These are phyloP conservation scores for Hypericum perforatum DNA, from an alignment of 345 rosid species.

Conservation along the genomic window DNA sequence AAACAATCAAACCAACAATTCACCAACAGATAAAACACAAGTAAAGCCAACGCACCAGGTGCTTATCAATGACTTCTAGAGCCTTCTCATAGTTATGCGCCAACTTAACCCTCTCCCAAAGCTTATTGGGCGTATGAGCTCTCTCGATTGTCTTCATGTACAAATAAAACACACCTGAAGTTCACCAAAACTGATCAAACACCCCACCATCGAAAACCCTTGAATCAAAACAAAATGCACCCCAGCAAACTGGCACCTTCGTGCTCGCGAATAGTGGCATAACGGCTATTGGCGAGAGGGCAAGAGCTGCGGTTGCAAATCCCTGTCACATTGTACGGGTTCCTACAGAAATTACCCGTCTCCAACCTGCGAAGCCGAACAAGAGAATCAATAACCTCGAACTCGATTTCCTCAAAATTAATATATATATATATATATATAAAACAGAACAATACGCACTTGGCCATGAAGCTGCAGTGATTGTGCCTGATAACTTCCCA, in stretches of 20 bases:
- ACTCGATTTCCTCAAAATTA: too few species aligned
- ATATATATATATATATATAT: too few species aligned
- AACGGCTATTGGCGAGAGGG: slow-evolving; percentile 94
- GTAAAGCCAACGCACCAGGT: slow-evolving; percentile 46
- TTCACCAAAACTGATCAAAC: background rate
- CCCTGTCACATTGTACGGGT: slow-evolving; percentile 87
- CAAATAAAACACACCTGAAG: slow-evolving; percentile 74
- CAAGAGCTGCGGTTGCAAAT: slow-evolving; percentile 91
- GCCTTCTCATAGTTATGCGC: slow-evolving; percentile 85
- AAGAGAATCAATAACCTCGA: background rate
- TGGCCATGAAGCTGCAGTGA: slow-evolving; percentile 96
- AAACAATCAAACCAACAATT: too few species aligned
- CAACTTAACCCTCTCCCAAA: slow-evolving; percentile 89
- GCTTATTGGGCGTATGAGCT: slow-evolving; percentile 77
- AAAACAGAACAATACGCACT: too few species aligned
- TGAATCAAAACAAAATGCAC: background rate
- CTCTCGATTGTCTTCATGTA: slow-evolving; percentile 96
- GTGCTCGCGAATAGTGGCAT: slow-evolving; percentile 87
- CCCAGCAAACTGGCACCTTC: slow-evolving; percentile 35
- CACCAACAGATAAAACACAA: too few species aligned
- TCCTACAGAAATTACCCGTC: slow-evolving; percentile 86
- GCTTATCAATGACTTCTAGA: slow-evolving; percentile 79
- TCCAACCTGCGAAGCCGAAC: slow-evolving; percentile 43
- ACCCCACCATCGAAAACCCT: too few species aligned
- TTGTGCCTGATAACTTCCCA: slow-evolving; percentile 97